phyloP scores from a whole-genome alignment of 2,329 filamentous ascomycete species.

The Fusarium sp. region DNA sequence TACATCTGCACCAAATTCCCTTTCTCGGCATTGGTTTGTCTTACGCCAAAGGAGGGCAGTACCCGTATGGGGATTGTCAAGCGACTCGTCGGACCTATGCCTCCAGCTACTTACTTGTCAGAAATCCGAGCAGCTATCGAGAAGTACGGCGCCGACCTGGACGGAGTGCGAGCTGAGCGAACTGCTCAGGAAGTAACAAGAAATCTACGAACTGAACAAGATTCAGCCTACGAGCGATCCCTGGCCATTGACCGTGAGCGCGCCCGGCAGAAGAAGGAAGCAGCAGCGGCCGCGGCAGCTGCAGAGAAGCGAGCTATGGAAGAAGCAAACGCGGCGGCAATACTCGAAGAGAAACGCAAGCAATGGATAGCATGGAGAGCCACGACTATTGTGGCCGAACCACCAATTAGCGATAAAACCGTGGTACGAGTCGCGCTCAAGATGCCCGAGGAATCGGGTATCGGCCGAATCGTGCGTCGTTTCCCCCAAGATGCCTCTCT shows the following conservation, averaged over 20 bases:
- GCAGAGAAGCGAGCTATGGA: slow-evolving; percentile 72
- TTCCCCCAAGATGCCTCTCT: slow-evolving; percentile 78
- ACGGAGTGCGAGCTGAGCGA: slow-evolving; percentile 78
- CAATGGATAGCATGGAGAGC: slow-evolving; percentile 88
- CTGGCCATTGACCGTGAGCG: slow-evolving; percentile 89
- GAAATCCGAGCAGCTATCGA: slow-evolving; percentile 80
- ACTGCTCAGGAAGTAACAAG: slow-evolving; percentile 85
- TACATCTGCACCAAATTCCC: slow-evolving; percentile 93
- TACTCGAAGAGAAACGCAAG: slow-evolving; percentile 58
- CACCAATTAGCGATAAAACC: slow-evolving; percentile 70
- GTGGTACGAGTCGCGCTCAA: slow-evolving; percentile 78
- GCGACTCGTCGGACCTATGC: slow-evolving; percentile 78
- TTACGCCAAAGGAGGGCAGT: slow-evolving; percentile 85
- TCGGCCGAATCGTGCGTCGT: slow-evolving; percentile 79
- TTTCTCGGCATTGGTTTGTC: slow-evolving; percentile 85
- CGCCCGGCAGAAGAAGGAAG: slow-evolving; percentile 79
- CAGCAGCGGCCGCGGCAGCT: slow-evolving; percentile 76
- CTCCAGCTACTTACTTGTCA: slow-evolving; percentile 76
- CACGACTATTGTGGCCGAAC: slow-evolving; percentile 75
- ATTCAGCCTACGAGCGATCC: slow-evolving; percentile 92
- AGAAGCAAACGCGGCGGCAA: slow-evolving; percentile 70
- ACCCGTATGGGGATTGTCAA: slow-evolving; percentile 92
- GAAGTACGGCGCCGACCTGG: slow-evolving; percentile 81
- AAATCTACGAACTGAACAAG: slow-evolving; percentile 86
- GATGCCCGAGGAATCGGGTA: slow-evolving; percentile 70